A percentile compares a stretch with the other conserved stretches of the same genome.
Evolutionary conservation across 805 yeast genomes (phyloP).

Genomic region (Yamadazyma sp.): DNA sequence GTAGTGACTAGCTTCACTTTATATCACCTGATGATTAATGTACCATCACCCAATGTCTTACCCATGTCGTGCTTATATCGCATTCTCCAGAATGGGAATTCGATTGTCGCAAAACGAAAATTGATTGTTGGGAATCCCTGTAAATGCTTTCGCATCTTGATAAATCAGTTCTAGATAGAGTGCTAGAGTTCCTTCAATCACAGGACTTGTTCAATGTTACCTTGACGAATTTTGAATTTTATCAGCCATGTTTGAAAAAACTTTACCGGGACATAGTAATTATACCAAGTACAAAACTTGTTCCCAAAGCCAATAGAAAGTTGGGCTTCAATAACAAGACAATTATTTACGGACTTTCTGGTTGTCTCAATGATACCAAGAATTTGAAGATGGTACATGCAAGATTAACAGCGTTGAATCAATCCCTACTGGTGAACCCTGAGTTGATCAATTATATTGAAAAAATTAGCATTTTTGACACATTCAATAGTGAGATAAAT

Average conservation of each 20-base stretch:
- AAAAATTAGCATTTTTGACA: conserved; percentile 20
- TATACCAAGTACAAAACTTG: conserved; percentile 9
- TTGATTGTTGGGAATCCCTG: conserved; percentile 8
- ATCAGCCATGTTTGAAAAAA: conserved; percentile 30
- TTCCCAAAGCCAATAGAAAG: conserved; percentile 11
- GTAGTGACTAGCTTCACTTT: too few species aligned
- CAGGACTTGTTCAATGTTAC: conserved; percentile 32
- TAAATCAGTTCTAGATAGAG: conserved; percentile 4
- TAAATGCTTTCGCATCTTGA: conserved; percentile 10
- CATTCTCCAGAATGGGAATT: too few species aligned
- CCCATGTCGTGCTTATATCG: too few species aligned
- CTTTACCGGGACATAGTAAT: conserved; percentile 26
- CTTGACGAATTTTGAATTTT: conserved; percentile 34
- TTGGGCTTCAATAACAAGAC: conserved; percentile 26
- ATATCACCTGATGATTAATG: too few species aligned
- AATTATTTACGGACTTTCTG: conserved; percentile 25
- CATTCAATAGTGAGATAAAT: conserved; percentile 6
- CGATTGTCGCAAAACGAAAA: conserved; percentile 2
- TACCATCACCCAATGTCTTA: too few species aligned
- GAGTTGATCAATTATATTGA: conserved; percentile 20
- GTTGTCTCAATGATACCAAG: neutral
- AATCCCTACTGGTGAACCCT: conserved; percentile 28
- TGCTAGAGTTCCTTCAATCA: conserved; percentile 18
- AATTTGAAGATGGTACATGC: conserved; percentile 10
- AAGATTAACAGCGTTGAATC: conserved; percentile 22